Percentiles rank a stretch among this genome's conserved stretches.
Evolutionary conservation across 2,329 filamentous ascomycete genomes (phyloP).

Genomic region (Microdochium bolleyi): DNA sequence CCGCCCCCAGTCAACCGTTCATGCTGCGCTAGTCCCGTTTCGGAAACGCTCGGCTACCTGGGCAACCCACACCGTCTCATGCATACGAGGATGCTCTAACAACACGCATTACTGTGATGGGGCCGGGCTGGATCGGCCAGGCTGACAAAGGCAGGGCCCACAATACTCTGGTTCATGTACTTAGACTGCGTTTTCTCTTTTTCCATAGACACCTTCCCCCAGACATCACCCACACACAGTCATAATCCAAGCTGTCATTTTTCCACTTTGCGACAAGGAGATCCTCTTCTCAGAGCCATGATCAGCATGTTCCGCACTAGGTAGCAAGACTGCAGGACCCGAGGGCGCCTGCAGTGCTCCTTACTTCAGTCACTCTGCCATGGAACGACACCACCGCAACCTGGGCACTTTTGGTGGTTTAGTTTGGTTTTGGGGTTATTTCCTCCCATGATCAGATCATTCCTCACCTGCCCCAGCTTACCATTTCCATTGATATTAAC

Average conservation of each 20-base stretch:
- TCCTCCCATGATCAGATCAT: not conserved
- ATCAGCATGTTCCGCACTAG: not conserved
- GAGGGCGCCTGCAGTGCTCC: not conserved
- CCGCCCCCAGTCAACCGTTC: not conserved
- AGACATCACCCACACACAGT: not conserved
- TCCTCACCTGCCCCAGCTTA: too few species aligned
- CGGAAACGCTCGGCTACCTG: not conserved
- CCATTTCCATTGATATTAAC: too few species aligned
- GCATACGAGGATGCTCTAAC: too few species aligned
- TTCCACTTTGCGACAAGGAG: not conserved
- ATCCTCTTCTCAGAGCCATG: not conserved
- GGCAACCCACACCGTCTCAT: not conserved
- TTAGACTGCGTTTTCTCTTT: not conserved
- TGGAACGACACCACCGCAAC: not conserved
- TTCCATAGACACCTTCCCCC: not conserved
- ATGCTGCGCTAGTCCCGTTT: not conserved
- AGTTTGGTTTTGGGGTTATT: not conserved
- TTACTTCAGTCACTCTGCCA: not conserved
- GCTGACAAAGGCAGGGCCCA: not conserved
- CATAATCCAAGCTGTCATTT: not conserved
- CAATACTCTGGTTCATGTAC: not conserved
- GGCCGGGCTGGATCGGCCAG: not conserved
- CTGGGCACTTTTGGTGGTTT: not conserved
- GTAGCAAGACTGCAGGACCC: not conserved
- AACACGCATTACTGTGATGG: not conserved